Evolutionary conservation across 2,329 filamentous ascomycete species (phyloP).

Genomic region (Ophidiomyces ophidiicola): DNA sequence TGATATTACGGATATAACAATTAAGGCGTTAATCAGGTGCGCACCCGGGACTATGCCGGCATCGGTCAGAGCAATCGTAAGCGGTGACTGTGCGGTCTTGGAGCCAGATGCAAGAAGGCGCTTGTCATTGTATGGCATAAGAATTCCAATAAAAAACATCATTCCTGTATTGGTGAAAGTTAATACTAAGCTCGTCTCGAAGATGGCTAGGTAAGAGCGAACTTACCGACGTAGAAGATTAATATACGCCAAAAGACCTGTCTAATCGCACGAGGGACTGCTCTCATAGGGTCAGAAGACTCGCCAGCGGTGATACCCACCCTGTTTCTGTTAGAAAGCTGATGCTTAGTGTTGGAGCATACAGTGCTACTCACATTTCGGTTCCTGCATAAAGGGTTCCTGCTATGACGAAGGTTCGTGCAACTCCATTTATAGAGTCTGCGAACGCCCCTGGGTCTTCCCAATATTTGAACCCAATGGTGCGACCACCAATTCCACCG

Average conservation of each 20-base stretch:
- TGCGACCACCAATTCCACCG: constrained; percentile 22
- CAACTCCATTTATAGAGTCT: constrained; percentile 27
- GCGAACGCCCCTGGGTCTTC: constrained; percentile 25
- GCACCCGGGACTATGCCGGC: constrained; percentile 62
- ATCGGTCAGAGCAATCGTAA: constrained; percentile 61
- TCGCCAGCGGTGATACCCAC: constrained; percentile 29
- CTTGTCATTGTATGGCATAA: constrained; percentile 56
- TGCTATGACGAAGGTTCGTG: constrained; percentile 27
- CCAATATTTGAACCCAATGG: constrained; percentile 31
- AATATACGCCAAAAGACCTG: constrained; percentile 34
- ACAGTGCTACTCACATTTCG: constrained; percentile 20
- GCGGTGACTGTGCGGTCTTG: constrained; percentile 56
- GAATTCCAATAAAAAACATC: constrained; percentile 63
- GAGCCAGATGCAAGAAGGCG: constrained; percentile 50
- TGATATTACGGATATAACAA: constrained; percentile 58
- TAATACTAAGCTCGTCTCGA: not conserved
- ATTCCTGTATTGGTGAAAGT: constrained; percentile 36
- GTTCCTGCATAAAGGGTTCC: constrained; percentile 25
- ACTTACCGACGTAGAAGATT: constrained; percentile 47
- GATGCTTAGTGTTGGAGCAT: not conserved
- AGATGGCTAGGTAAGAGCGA: not conserved
- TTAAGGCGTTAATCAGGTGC: constrained; percentile 66
- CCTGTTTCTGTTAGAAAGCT: constrained; percentile 17
- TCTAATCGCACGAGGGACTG: constrained; percentile 35
- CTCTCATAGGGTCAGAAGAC: constrained; percentile 33